Conservation (phyloP, 352 stramenopile species). For the Phytopythium helicoides region DNA sequence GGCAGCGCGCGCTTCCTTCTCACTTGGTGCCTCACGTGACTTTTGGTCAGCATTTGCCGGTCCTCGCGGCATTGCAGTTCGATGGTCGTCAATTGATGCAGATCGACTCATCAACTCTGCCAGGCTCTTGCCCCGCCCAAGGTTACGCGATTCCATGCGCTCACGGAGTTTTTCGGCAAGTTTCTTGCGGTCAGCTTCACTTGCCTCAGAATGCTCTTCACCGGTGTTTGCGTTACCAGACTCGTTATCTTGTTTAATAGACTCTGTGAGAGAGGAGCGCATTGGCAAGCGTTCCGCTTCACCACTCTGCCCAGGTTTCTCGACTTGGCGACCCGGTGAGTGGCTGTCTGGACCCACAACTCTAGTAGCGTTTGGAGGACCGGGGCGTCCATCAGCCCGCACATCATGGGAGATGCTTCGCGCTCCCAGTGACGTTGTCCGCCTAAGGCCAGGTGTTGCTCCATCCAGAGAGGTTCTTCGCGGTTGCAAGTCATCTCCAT, state of each 20-base stretch:
- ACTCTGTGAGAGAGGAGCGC: neutral
- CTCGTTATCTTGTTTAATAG: neutral
- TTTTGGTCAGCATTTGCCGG: too few relatives aligned
- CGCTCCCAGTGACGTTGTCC: conserved; percentile 3
- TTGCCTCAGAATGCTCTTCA: neutral
- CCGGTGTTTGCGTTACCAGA: neutral
- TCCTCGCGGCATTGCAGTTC: too few relatives aligned
- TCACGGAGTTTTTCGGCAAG: conserved; percentile 28
- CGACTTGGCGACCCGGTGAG: neutral
- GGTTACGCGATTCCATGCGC: conserved; percentile 41
- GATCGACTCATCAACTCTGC: conserved; percentile 35
- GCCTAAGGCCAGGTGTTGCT: conserved; percentile 13
- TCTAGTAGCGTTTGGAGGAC: conserved; percentile 14
- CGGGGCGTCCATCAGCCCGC: conserved; percentile 8
- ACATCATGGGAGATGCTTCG: conserved; percentile 18
- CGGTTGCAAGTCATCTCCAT: conserved; percentile 16
- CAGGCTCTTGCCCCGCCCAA: conserved; percentile 29
- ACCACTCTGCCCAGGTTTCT: neutral
- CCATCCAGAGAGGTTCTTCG: conserved; percentile 33
- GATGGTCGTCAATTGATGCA: conserved; percentile 14
- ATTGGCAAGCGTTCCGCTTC: neutral
- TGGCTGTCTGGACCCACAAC: too few relatives aligned
- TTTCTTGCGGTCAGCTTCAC: conserved; percentile 39
- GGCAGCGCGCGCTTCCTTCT: conserved; percentile 46
- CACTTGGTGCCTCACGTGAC: conserved; percentile 2